Conservation (phyloP, 164 flowering plant genomes). For the Akebia trifoliata region DNA sequence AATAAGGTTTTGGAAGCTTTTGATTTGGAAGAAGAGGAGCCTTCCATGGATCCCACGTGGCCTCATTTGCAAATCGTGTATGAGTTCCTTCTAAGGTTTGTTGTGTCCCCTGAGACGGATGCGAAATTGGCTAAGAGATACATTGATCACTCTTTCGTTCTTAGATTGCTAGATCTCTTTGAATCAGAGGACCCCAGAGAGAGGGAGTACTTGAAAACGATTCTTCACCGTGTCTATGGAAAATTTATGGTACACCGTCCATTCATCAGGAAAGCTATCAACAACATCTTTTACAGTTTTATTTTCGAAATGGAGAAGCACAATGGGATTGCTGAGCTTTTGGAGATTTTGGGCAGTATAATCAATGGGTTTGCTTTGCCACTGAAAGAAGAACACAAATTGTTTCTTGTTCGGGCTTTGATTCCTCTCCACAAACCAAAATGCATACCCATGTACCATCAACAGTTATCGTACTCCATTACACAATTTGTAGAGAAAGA, state of each 20-base stretch:
- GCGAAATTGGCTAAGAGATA: constrained; percentile 72
- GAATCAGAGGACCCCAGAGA: constrained; percentile 90
- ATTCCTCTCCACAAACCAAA: constrained; percentile 91
- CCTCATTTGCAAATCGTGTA: constrained; percentile 82
- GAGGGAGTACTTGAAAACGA: constrained; percentile 77
- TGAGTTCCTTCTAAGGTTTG: constrained; percentile 65
- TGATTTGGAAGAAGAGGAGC: constrained; percentile 86
- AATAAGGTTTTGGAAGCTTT: constrained; percentile 45
- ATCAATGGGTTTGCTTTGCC: constrained; percentile 90
- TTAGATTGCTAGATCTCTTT: constrained; percentile 65
- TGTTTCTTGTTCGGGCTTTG: constrained; percentile 59
- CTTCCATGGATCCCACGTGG: constrained; percentile 84
- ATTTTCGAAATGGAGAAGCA: constrained; percentile 80
- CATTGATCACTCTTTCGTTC: constrained; percentile 71
- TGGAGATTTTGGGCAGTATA: constrained; percentile 77
- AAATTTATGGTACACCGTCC: constrained; percentile 91
- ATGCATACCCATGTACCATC: constrained; percentile 73
- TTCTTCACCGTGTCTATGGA: constrained; percentile 85
- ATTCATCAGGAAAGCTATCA: constrained; percentile 71
- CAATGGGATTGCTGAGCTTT: constrained; percentile 74
- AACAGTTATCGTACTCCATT: constrained; percentile 74
- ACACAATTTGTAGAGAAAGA: constrained; percentile 89
- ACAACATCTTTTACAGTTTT: constrained; percentile 67
- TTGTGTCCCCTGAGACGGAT: constrained; percentile 74
- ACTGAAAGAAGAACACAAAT: constrained; percentile 79